Conservation (phyloP, 305 asterid genomes). For the Striga hermonthica region DNA sequence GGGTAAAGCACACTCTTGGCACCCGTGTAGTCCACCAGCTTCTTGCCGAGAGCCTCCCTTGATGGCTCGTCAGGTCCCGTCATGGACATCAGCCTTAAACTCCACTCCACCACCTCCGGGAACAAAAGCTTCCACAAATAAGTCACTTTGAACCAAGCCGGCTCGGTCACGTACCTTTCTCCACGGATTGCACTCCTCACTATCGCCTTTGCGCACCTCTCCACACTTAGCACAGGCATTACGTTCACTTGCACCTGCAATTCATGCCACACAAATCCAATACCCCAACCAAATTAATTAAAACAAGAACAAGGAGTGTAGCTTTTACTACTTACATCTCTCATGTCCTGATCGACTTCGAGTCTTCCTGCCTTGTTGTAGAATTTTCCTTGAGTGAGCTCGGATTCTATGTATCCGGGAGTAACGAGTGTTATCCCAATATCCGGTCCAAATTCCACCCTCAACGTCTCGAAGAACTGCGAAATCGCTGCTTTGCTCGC, state of each 20-base stretch:
- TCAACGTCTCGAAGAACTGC: conserved; percentile 75
- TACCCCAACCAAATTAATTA: no score
- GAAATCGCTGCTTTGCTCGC: conserved; percentile 84
- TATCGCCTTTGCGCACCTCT: conserved; percentile 56
- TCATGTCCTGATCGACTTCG: conserved; percentile 49
- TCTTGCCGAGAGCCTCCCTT: conserved; percentile 47
- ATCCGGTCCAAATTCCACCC: conserved; percentile 68
- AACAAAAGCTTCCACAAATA: conserved; percentile 50
- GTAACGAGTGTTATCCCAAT: conserved; percentile 66
- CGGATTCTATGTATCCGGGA: conserved; percentile 70
- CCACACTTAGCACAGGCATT: conserved; percentile 45
- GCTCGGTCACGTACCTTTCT: conserved; percentile 62
- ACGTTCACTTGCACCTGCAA: conserved; percentile 50
- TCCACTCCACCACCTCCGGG: conserved; percentile 64
- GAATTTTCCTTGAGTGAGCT: conserved; percentile 60
- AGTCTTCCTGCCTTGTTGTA: conserved; percentile 42
- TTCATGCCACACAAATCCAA: neutral
- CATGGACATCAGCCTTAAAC: conserved; percentile 40
- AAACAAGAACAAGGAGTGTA: no score
- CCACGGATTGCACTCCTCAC: conserved; percentile 57
- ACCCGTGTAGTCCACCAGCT: conserved; percentile 49
- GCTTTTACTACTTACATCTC: conserved; percentile 63
- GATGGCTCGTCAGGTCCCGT: conserved; percentile 32
- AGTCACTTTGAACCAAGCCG: conserved; percentile 53
- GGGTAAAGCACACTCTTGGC: conserved; percentile 53